Percentiles rank a stretch among this genome's conserved stretches.
phyloP scores from a whole-genome alignment of 371 early-diverging fungal genomes.

The Choanephora cucurbitarum region DNA sequence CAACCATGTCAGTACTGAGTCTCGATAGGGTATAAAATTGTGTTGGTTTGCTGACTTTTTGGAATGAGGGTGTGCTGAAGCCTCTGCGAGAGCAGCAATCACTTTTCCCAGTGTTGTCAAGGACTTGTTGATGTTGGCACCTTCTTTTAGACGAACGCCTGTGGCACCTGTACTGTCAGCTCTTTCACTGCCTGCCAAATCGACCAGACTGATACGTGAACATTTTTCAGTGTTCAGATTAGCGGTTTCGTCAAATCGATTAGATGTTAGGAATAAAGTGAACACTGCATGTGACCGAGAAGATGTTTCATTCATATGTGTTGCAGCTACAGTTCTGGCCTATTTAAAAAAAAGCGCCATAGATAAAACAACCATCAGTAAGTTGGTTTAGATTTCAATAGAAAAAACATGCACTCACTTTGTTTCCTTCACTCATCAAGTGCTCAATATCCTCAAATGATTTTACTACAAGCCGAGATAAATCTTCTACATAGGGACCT shows the following conservation, averaged over 20 bases:
- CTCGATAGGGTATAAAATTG: constrained; percentile 70
- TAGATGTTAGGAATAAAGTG: constrained; percentile 77
- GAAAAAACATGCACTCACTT: constrained; percentile 34
- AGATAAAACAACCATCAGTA: background rate
- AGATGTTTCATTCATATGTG: constrained; percentile 95
- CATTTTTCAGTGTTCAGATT: constrained; percentile 69
- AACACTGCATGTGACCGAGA: constrained; percentile 95
- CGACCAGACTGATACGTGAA: constrained; percentile 76
- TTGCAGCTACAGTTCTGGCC: constrained; percentile 88
- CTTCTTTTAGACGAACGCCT: constrained; percentile 94
- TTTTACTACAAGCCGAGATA: constrained; percentile 77
- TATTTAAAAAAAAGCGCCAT: background rate
- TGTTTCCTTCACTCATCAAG: constrained; percentile 86
- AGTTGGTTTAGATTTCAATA: background rate
- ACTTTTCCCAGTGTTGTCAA: constrained; percentile 96
- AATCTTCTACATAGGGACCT: constrained; percentile 90
- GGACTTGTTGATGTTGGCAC: constrained; percentile 96
- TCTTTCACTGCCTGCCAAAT: constrained; percentile 95
- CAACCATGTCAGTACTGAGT: constrained; percentile 90
- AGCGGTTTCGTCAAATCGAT: constrained; percentile 50
- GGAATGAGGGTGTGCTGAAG: constrained; percentile 28
- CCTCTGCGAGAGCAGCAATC: constrained; percentile 89
- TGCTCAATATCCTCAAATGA: constrained; percentile 74
- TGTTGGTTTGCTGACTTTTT: constrained; percentile 5
- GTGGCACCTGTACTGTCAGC: constrained; percentile 93